Evolutionary conservation across 371 early-diverging fungal species (phyloP), one percentile per base, ranked within the genome.

Genomic region (Syncephalis plumigaleata): DNA sequence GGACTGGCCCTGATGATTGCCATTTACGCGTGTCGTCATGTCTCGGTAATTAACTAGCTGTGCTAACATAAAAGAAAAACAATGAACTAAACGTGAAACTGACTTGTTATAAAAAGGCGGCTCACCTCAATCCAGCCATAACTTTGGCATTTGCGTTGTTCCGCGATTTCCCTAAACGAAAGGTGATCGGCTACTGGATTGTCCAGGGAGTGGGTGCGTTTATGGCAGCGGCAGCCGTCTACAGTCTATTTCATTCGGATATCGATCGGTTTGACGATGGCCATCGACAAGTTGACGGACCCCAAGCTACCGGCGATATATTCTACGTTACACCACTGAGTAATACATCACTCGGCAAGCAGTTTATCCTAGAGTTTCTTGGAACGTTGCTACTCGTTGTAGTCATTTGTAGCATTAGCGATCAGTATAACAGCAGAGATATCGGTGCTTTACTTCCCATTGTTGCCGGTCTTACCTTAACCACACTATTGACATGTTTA

Each of bases 51-150:
- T 18, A 21, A 8, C 15, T 5, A 31, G 31, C 11, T 7, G 4
- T 7, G 11, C 7, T 4, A 4, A 31, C 11, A 7, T 31, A 11
- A 31, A 31, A 31, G 11, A 31, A 31, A 7, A 31, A 7, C 11
- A 31, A n/a, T n/a, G n/a, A n/a, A n/a, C n/a, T n/a, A n/a, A n/a
- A n/a, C n/a, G n/a, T n/a, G n/a, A n/a, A n/a, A n/a, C n/a, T n/a
- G n/a, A n/a, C 11, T 31, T 7, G 11, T 31, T 31, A 11, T 7
- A 7, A 31, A 31, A 58, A 75, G n/a, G 84, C 85, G 23, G 87
- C 68, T 23, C 84, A 84, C 57, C 63, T 86, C 44, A 86, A 86
- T 52, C 87, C 87, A 13, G 84, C 83, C 2, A 75, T 86, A 36
- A 75, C 85, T 0, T 47, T 84, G 3, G 65, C 77, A 13, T 69